Evolutionary conservation across 495 filamentous ascomycete genomes (phyloP).

Genomic region (Cudoniella acicularis): DNA sequence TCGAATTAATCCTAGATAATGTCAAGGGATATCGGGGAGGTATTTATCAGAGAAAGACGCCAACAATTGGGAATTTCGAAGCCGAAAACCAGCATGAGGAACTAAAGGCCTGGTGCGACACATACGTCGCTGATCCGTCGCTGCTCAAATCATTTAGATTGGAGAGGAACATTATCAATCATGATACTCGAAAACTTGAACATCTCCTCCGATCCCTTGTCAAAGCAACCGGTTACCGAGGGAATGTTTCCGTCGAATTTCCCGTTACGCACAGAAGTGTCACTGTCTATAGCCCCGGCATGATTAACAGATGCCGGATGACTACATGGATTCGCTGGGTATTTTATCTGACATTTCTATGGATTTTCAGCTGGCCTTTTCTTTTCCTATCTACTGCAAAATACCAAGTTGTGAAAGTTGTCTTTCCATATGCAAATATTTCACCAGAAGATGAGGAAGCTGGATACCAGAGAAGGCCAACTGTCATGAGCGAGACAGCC

Average conservation of each 20-base stretch:
- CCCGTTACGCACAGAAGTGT: constrained; percentile 44
- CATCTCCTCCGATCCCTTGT: constrained; percentile 44
- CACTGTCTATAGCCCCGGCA: constrained; percentile 51
- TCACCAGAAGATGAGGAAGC: neutral
- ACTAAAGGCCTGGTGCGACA: constrained; percentile 54
- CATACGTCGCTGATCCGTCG: constrained; percentile 46
- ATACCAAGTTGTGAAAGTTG: constrained; percentile 51
- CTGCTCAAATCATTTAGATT: constrained; percentile 50
- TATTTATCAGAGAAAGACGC: constrained; percentile 3
- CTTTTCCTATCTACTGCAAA: constrained; percentile 57
- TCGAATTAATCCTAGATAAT: constrained; percentile 8
- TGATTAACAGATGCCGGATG: constrained; percentile 51
- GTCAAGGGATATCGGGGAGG: constrained; percentile 18
- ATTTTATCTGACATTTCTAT: constrained; percentile 57
- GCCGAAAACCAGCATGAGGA: constrained; percentile 25
- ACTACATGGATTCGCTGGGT: constrained; percentile 54
- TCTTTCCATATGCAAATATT: constrained; percentile 43
- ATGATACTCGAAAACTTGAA: constrained; percentile 44
- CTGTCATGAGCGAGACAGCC: constrained; percentile 18
- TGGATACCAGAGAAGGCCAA: neutral
- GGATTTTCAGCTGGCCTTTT: constrained; percentile 60
- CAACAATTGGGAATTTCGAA: constrained; percentile 7
- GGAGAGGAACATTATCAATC: constrained; percentile 42
- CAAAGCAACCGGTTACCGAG: constrained; percentile 57
- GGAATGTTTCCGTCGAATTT: constrained; percentile 46